Evolutionary conservation across 768 basidiomycete species (phyloP).

Genomic region (Podaxis sp.): DNA sequence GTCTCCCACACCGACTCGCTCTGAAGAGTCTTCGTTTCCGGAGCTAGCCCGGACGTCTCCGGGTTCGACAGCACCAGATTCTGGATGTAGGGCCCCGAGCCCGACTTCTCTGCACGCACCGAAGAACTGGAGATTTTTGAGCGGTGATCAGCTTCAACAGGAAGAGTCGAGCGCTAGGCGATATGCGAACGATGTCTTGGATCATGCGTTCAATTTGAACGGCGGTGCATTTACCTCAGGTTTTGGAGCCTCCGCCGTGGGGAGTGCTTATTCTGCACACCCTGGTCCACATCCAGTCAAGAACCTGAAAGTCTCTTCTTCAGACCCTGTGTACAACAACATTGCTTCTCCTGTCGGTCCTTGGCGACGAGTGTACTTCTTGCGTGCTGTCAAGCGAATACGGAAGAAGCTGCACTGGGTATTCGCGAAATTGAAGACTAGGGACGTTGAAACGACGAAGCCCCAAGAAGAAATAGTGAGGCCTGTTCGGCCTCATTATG

Average conservation of each 20-base stretch:
- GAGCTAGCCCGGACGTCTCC: constrained; percentile 16
- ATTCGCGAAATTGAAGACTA: not conserved
- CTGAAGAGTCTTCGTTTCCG: constrained; percentile 13
- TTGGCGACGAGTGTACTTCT: not conserved
- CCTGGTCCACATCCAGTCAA: not conserved
- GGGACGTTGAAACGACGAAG: not conserved
- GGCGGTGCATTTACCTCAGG: not conserved
- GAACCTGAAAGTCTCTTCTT: not conserved
- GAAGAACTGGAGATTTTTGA: constrained; percentile 1
- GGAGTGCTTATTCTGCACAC: not conserved
- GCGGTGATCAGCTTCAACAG: not conserved
- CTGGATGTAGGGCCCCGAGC: not conserved
- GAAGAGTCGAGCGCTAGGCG: constrained; percentile 7
- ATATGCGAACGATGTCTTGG: constrained; percentile 12
- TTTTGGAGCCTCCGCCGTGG: not conserved
- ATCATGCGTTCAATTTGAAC: not conserved
- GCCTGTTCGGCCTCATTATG: not conserved
- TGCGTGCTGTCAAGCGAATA: not conserved
- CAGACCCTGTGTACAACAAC: not conserved
- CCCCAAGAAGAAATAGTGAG: not conserved
- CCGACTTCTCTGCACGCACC: not conserved
- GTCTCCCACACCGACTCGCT: constrained; percentile 20
- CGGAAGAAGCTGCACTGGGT: not conserved
- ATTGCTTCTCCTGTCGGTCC: not conserved
- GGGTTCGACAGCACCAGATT: constrained; percentile 10